Evolutionary conservation across 306 rosid genomes (phyloP), one percentile per base, ranked within the genome.

Genomic region (Quillaja saponaria): DNA sequence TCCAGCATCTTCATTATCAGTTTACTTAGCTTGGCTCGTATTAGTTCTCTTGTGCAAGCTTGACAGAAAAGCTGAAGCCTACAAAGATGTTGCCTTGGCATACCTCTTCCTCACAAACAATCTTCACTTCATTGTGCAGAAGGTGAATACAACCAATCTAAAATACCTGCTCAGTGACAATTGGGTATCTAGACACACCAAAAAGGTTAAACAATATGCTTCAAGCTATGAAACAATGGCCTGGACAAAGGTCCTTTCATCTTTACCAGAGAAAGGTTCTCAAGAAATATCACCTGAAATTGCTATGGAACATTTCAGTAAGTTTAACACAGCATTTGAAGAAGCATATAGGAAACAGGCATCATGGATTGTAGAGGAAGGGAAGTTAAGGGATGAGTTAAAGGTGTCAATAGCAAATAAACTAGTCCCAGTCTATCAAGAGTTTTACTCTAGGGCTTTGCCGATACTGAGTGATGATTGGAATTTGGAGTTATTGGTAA

Each of bases 1-100:
- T 3, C 13, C 78, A 3, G 51, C 81, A 3, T 58, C 66, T 13
- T 47, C 76, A 9, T 69, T 38, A 4, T 61, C 81, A 3, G 51
- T 73, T 48, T 76, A 77, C 45, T 34, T 80, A n/a, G 81, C 83
- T 21, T 77, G 85, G 79, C 81, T 83, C 35, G 56, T 80, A 40
- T 52, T 80, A 28, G 81, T 71, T 69, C 89, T 83, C 31, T 8
- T 83, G 33, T 74, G 89, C 70, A 83, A 83, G 63, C 79, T 80
- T 2, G 83, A 83, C 42, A 50, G 28, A 41, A 80, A 80, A 68
- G 83, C 83, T 16, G 70, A 64, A 67, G 49, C 59, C 7, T 77
- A 77, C 74, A 83, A 62, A 58, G 83, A 83, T 61, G 85, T 53
- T 7, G 49, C 85, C 0, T 33, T 83, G 51, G 71, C 85, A 1